Evolutionary conservation across 192 early-diverging fungal genomes (phyloP).

Genomic region (Coemansia sp.): DNA sequence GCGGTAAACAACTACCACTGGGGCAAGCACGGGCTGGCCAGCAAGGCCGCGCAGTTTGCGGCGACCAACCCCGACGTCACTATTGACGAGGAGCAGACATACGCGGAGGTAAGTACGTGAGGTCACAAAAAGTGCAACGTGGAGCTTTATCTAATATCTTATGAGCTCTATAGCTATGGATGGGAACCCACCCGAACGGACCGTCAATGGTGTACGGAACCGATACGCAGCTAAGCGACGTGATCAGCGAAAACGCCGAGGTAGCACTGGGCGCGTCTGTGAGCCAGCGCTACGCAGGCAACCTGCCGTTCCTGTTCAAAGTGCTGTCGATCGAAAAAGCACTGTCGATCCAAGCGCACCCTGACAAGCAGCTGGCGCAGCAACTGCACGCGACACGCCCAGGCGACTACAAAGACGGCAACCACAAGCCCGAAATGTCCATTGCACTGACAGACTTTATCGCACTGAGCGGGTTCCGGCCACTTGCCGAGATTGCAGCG

Average conservation of each 20-base stretch:
- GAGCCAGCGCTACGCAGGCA: constrained; percentile 61
- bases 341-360: constrained; percentile 97
- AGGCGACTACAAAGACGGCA: constrained; percentile 87
- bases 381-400: constrained; percentile 70
- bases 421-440: constrained; percentile 98
- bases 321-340: constrained; percentile 85
- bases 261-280: constrained; percentile 59
- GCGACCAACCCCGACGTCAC: constrained; percentile 56
- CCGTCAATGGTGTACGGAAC: constrained; percentile 63
- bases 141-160: constrained; percentile 1
- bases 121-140: no score
- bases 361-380: constrained; percentile 84
- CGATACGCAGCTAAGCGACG: constrained; percentile 41
- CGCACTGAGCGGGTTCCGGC: constrained; percentile 90
- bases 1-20: constrained; percentile 92
- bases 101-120: constrained; percentile 75
- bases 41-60: constrained; percentile 86
- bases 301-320: constrained; percentile 98
- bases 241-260: constrained; percentile 58
- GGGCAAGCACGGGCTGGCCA: constrained; percentile 81
- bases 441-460: constrained; percentile 94
- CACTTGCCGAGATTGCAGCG: constrained; percentile 70
- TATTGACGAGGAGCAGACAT: constrained; percentile 67
- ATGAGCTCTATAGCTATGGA: constrained; percentile 73
- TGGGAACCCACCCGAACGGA: constrained; percentile 96